phyloP scores from a whole-genome alignment of 2,329 filamentous ascomycete species.

The Karstenula rhodostoma region DNA sequence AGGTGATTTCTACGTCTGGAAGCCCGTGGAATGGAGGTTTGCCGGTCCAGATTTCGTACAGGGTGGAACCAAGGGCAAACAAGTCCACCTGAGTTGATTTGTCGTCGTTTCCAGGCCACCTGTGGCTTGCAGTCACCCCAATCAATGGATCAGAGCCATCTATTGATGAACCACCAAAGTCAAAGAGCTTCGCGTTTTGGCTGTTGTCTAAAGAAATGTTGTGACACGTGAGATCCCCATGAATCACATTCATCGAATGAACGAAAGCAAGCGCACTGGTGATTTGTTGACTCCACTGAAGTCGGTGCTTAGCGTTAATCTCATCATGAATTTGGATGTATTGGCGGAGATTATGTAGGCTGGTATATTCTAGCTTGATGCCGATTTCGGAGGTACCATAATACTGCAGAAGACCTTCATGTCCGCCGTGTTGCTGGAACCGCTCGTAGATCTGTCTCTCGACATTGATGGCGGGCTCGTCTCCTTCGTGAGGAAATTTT shows the following conservation, averaged over 20 bases:
- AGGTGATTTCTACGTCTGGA: too few relatives aligned
- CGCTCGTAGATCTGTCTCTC: too few relatives aligned
- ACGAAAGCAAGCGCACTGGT: constrained; percentile 23
- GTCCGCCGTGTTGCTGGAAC: too few relatives aligned
- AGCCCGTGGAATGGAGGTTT: constrained; percentile 15
- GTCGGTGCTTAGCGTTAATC: too few relatives aligned
- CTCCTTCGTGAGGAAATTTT: too few relatives aligned
- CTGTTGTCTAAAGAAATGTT: constrained; percentile 26
- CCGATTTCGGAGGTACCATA: too few relatives aligned
- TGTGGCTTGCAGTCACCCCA: constrained; percentile 19
- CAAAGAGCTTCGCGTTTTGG: constrained; percentile 19
- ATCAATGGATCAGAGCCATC: constrained; percentile 21
- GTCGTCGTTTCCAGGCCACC: constrained; percentile 14
- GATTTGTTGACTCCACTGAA: constrained; percentile 22
- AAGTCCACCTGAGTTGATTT: constrained; percentile 17
- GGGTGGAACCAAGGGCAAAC: constrained; percentile 23
- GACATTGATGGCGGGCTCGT: too few relatives aligned
- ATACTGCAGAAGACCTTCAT: too few relatives aligned
- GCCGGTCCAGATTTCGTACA: constrained; percentile 24
- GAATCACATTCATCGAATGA: constrained; percentile 24
- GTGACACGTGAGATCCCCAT: constrained; percentile 23
- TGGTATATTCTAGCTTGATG: too few relatives aligned
- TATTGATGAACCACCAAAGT: constrained; percentile 25
- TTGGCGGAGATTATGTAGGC: too few relatives aligned
- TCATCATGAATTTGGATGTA: too few relatives aligned